phyloP scores from a whole-genome alignment of 2,329 filamentous ascomycete genomes.

The Sporothrix variecibatus region DNA sequence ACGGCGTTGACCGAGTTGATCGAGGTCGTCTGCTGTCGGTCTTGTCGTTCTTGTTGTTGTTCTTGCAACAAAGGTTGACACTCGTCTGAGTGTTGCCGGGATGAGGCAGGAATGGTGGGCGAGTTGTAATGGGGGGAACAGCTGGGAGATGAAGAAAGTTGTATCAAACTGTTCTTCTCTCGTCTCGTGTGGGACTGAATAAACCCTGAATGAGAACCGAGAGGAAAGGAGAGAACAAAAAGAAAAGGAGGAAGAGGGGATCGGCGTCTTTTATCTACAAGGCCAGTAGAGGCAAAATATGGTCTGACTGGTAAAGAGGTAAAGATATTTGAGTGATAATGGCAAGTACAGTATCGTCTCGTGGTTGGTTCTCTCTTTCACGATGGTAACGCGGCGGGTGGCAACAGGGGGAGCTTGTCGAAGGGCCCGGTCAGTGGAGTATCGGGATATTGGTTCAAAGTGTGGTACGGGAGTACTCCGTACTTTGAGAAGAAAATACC shows the following conservation, averaged over 20 bases:
- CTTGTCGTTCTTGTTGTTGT: background rate
- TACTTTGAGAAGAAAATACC: background rate
- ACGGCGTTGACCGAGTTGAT: background rate
- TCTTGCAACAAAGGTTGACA: slow-evolving; percentile 18
- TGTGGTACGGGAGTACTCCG: background rate
- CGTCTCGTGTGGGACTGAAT: slow-evolving; percentile 16
- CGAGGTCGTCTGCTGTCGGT: background rate
- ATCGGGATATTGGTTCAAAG: background rate
- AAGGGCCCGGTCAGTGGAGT: background rate
- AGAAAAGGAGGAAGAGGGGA: background rate
- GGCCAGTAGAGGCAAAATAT: background rate
- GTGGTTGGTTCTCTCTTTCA: background rate
- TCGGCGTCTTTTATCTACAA: slow-evolving; percentile 2
- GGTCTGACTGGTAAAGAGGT: background rate
- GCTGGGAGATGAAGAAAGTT: background rate
- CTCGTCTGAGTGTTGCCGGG: slow-evolving; percentile 20
- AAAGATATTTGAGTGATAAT: no score
- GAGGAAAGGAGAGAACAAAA: background rate
- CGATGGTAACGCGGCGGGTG: background rate
- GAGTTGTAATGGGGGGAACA: background rate
- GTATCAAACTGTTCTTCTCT: slow-evolving; percentile 8
- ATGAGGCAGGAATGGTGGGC: slow-evolving; percentile 13
- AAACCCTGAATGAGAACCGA: slow-evolving; percentile 21
- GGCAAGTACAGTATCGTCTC: background rate
- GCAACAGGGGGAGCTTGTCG: background rate